Base-by-base conservation (phyloP, 2,329 filamentous ascomycete species). In the Fusarium illudens region DNA sequence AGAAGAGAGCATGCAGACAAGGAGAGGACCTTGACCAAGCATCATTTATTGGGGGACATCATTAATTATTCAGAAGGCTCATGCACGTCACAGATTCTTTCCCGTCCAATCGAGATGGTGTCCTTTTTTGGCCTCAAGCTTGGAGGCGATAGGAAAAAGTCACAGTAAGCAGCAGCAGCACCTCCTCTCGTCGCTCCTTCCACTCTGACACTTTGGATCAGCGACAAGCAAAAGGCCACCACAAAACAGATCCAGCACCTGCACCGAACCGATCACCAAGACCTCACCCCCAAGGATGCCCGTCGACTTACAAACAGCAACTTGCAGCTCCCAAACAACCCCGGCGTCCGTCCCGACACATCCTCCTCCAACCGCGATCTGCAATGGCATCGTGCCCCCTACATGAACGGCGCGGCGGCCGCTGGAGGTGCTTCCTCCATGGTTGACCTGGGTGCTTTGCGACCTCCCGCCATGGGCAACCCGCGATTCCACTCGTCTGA, bases 61-160 rank as follows among this genome's bases (percentile, higher is more conserved):
- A n/a, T n/a, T n/a, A n/a, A n/a, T n/a, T 32, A 30, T 22, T 19
- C 39, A 33, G 12, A 34, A 58, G 44, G 55, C 65, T 67, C 55
- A 67, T 68, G 65, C 58, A 64, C 37, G 22, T 22, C 34, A 36
- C 52, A 64, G 46, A 53, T 27, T 33, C 15, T 50, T 48, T 51
- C 29, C 15, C 37, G 53, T 48, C 53, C 60, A 22, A 42, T 58
- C 67, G 65, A 62, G 58, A 88, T 88, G 86, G 86, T 88, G 20
- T 87, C 86, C 3, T 86, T 88, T 67, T 87, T 88, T 66, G 85
- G 86, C 51, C 77, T 88, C 73, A 87, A 84, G 74, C 79, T 87
- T 62, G 84, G 85, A 51, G 80, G 81, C 69, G 84, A 85, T 65
- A 87, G 83, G 78, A 88, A 87, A 76, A 87, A 85, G 82, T 83